Base-by-base conservation (phyloP, 139 green algal species). In the Coelastrella sp. region DNA sequence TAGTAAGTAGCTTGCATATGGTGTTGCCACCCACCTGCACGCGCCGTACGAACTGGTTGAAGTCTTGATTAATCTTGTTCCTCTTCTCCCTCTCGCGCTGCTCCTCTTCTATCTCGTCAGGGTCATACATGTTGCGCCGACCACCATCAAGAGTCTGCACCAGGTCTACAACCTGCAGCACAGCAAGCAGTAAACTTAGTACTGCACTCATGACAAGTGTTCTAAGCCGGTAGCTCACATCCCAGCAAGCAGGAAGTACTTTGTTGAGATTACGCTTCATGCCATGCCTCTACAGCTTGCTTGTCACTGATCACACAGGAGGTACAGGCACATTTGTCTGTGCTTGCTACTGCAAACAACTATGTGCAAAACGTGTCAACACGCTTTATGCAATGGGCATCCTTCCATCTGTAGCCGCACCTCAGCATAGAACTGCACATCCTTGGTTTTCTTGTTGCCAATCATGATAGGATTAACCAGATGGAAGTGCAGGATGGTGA, bases 71-170 rank as follows among this genome's bases (percentile, higher is more conserved):
- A 90, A 98, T 97, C 88, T 93, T 93, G 89, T 98, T 98, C 62
- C 95, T 90, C 17, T 94, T 89, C 62, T 99, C 97, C 0, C 96
- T 87, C 88, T 99, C 97, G 2, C 95, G 87, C 92, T 99, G 96
- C 93, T 99, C 97, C 87, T 99, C 97, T 89, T 99, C 97, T 67
- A 99, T 98, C 89, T 99, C 97, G 80, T 99, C 97, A 5, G 97
- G 97, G 90, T 99, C 97, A 87, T 99, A 98, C 85, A 90, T 89
- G 83, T 87, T 90, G 50, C 90, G 85, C n/a, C 96, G 87, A 5
- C 93, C 92, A 35, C 90, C 94, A 73, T 98, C 97, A 48, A 99
- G 88, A 7, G 94, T 98, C 90, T 99, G 95, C 43, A 98, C 93
- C 21, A 92, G 89, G 57, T 99, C 97, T 90, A 98, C 96, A 40